These are phyloP conservation scores for Corchorus capsularis DNA, from an alignment of 345 rosid species.

Conservation along the genomic window DNA sequence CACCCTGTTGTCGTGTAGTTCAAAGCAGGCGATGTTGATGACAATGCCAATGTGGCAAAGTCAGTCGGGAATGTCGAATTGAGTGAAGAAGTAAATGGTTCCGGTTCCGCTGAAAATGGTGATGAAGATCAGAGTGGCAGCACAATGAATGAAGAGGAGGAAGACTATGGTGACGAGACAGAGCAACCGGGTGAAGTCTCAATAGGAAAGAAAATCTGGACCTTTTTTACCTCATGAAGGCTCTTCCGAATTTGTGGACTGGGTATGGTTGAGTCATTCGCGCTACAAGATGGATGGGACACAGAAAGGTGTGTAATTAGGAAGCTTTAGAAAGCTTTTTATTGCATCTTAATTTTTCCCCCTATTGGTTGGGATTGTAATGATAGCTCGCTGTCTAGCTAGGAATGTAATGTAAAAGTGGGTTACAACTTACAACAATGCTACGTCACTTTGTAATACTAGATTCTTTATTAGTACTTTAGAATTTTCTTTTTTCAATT, in stretches of 20 bases:
- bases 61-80: slow-evolving; percentile 36
- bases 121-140: slow-evolving; percentile 50
- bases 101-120: slow-evolving; percentile 34
- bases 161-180: slow-evolving; percentile 46
- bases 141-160: slow-evolving; percentile 51
- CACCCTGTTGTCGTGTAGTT: slow-evolving; percentile 37
- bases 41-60: slow-evolving; percentile 35
- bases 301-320: too few species aligned
- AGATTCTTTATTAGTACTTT: too few species aligned
- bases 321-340: too few species aligned
- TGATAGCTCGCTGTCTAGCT: too few species aligned
- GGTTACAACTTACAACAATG: too few species aligned
- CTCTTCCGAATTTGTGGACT: not conserved
- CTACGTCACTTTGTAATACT: too few species aligned
- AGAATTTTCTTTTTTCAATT: not conserved
- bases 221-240: slow-evolving; percentile 67
- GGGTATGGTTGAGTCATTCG: too few species aligned
- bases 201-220: slow-evolving; percentile 79
- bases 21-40: slow-evolving; percentile 31
- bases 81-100: slow-evolving; percentile 47
- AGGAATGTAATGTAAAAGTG: too few species aligned
- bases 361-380: too few species aligned
- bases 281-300: too few species aligned
- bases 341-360: too few species aligned
- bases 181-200: slow-evolving; percentile 66